Percentiles rank a stretch among this genome's conserved stretches.
phyloP scores from a whole-genome alignment of 2,329 filamentous ascomycete species.

The Paradendryphiella salina region DNA sequence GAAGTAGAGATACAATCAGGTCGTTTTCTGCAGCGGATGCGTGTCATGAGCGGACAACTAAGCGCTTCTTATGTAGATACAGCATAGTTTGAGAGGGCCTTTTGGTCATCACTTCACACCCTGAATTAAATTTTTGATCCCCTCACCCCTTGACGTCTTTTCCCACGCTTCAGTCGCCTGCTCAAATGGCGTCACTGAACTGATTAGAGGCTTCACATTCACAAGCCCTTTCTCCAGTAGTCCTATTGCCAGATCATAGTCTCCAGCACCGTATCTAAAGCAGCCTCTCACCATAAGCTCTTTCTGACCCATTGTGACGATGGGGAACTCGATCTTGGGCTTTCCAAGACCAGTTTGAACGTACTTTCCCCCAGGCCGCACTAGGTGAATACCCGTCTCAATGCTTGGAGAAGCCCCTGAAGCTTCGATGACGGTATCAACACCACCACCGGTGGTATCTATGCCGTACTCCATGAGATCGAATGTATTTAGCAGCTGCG shows the following conservation, averaged over 20 bases:
- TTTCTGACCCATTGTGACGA: slow-evolving; percentile 85
- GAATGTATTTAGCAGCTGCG: slow-evolving; percentile 58
- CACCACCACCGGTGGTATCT: slow-evolving; percentile 67
- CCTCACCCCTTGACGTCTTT: slow-evolving; percentile 36
- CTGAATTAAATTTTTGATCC: slow-evolving; percentile 43
- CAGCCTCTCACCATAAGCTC: slow-evolving; percentile 63
- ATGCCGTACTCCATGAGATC: slow-evolving; percentile 60
- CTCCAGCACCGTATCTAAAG: slow-evolving; percentile 40
- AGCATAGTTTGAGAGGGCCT: neutral
- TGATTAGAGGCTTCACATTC: slow-evolving; percentile 37
- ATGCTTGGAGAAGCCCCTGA: slow-evolving; percentile 90
- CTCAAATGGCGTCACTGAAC: slow-evolving; percentile 35
- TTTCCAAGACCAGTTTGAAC: slow-evolving; percentile 93
- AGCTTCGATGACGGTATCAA: slow-evolving; percentile 81
- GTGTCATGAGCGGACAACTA: neutral
- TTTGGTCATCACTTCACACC: slow-evolving; percentile 27
- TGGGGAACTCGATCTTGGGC: slow-evolving; percentile 89
- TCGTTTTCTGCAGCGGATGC: no score
- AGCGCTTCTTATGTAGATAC: neutral
- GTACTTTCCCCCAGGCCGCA: slow-evolving; percentile 91
- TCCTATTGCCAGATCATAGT: slow-evolving; percentile 38
- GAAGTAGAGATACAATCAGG: no score
- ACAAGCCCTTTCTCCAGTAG: slow-evolving; percentile 30
- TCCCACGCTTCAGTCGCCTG: slow-evolving; percentile 39
- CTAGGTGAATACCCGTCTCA: slow-evolving; percentile 78